Evolutionary conservation across 2,329 filamentous ascomycete species (phyloP).

Genomic region (Fonsecaea nubica): DNA sequence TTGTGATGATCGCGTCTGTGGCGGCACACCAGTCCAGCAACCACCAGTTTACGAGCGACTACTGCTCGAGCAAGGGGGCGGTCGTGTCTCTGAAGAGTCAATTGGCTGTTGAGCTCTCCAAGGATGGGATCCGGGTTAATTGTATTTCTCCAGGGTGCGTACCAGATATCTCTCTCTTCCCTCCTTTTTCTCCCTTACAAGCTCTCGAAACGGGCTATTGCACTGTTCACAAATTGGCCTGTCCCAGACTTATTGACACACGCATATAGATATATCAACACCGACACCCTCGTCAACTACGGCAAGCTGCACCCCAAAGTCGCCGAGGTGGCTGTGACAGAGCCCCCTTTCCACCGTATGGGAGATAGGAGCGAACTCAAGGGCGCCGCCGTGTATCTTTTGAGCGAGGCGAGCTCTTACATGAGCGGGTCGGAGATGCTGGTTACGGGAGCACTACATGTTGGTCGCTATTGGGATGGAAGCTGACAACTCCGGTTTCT

Average conservation of each 20-base stretch:
- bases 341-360: slow-evolving; percentile 50
- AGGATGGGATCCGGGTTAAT: slow-evolving; percentile 56
- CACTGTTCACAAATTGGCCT: slow-evolving; percentile 40
- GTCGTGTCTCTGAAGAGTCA: slow-evolving; percentile 43
- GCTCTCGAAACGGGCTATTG: slow-evolving; percentile 44
- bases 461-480: slow-evolving; percentile 29
- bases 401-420: slow-evolving; percentile 51
- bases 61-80: slow-evolving; percentile 49
- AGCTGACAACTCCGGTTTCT: neutral
- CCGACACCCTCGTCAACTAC: neutral
- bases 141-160: slow-evolving; percentile 53
- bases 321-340: slow-evolving; percentile 47
- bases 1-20: slow-evolving; percentile 34
- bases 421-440: slow-evolving; percentile 47
- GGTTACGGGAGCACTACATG: slow-evolving; percentile 48
- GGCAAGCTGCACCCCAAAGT: slow-evolving; percentile 39
- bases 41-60: slow-evolving; percentile 27
- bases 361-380: slow-evolving; percentile 49
- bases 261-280: neutral
- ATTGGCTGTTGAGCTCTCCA: slow-evolving; percentile 57
- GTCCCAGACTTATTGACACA: neutral
- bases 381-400: slow-evolving; percentile 50
- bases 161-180: slow-evolving; percentile 2
- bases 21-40: slow-evolving; percentile 25
- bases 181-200: no score